These are phyloP conservation scores for Syzygium jambos DNA, from an alignment of 345 rosid genomes.

Conservation along the genomic window DNA sequence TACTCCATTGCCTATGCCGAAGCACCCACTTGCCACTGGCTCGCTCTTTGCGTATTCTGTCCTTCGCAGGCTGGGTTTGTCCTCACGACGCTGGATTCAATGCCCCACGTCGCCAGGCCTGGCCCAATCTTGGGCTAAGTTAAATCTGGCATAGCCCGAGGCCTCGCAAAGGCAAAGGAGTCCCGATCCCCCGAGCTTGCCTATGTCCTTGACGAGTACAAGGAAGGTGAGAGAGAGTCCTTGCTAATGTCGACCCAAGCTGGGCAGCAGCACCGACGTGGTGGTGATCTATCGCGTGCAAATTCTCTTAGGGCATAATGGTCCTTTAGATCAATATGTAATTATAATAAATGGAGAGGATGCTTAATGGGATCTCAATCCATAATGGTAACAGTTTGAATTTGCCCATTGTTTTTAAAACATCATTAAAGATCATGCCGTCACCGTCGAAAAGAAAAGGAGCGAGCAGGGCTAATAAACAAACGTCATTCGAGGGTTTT, in stretches of 20 bases:
- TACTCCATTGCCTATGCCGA: background rate
- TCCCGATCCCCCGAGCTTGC: background rate
- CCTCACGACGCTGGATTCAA: background rate
- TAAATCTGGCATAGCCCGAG: background rate
- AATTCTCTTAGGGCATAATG: background rate
- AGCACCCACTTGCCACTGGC: background rate
- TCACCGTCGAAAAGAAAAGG: background rate
- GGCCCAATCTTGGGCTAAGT: background rate
- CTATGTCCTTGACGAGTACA: background rate
- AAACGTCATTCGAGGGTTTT: background rate
- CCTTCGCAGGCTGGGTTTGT: background rate
- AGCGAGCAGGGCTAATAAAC: background rate
- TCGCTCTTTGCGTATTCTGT: background rate
- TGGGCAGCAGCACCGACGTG: background rate
- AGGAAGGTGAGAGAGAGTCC: background rate
- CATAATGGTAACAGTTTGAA: background rate
- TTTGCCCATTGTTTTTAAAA: background rate
- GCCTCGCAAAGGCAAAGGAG: background rate
- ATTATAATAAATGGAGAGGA: background rate
- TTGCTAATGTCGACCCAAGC: background rate
- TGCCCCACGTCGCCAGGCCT: background rate
- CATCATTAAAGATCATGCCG: too few relatives aligned
- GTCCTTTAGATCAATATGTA: background rate
- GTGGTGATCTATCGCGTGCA: background rate
- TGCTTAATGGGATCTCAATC: background rate